Evolutionary conservation across 345 rosid genomes (phyloP).

Genomic region (Linum trigynum): DNA sequence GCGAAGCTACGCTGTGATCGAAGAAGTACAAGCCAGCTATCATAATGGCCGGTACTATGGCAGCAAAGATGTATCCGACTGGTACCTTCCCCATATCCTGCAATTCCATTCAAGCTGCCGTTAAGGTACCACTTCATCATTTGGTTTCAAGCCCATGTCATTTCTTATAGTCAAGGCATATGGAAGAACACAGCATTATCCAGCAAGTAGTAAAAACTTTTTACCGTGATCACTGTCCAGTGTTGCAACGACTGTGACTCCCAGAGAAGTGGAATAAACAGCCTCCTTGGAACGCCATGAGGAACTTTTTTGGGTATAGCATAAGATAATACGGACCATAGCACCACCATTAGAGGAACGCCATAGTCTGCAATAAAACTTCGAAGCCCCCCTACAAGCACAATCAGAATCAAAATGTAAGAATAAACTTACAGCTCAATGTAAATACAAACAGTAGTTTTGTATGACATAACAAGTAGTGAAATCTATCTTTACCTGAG

Average conservation of each 20-base stretch:
- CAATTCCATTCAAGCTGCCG: neutral
- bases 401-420: neutral
- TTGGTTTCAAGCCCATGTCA: neutral
- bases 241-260: conserved; percentile 54
- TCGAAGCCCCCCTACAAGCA: conserved; percentile 49
- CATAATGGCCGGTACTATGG: conserved; percentile 73
- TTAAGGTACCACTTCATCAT: neutral
- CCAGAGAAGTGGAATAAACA: conserved; percentile 75
- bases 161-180: neutral
- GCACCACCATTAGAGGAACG: conserved; percentile 64
- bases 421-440: neutral
- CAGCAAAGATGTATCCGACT: conserved; percentile 52
- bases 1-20: conserved; percentile 84
- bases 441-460: neutral
- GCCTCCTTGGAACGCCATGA: conserved; percentile 58
- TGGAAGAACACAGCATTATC: neutral
- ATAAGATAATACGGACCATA: conserved; percentile 59
- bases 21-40: conserved; percentile 83
- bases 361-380: conserved; percentile 71
- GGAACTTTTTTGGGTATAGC: conserved; percentile 35
- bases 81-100: conserved; percentile 87
- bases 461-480: conserved; percentile 1
- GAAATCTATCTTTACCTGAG: conserved; percentile 23
- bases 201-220: too few relatives aligned
- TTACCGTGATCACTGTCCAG: conserved; percentile 78